Evolutionary conservation across 306 rosid genomes (phyloP).

Genomic region (Dalbergia oliveri): DNA sequence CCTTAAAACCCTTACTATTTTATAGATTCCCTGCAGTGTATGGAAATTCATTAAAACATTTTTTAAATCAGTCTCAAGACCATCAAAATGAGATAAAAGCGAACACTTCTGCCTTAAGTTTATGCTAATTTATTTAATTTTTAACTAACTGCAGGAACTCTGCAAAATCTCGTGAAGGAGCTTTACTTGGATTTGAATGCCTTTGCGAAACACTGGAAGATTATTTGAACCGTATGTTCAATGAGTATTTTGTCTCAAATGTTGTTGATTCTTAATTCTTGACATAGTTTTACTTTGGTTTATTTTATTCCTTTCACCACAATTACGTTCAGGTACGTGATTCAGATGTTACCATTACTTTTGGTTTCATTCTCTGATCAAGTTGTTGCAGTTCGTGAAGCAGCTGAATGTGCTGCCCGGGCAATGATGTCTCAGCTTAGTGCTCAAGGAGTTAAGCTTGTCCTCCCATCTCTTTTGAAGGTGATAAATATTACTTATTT

Average conservation of each 20-base stretch:
- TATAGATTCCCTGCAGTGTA: constrained; percentile 15
- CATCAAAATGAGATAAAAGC: not conserved
- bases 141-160: constrained; percentile 73
- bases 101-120: not conserved
- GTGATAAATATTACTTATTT: constrained; percentile 51
- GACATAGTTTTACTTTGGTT: constrained; percentile 19
- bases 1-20: not conserved
- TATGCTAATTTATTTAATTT: constrained; percentile 10
- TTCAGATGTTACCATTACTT: constrained; percentile 89
- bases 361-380: constrained; percentile 98
- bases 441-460: constrained; percentile 98
- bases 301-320: constrained; percentile 25
- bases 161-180: constrained; percentile 95
- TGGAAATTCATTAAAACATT: not conserved
- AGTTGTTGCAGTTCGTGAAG: constrained; percentile 97
- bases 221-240: constrained; percentile 89
- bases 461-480: constrained; percentile 96
- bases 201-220: constrained; percentile 94
- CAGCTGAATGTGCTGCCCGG: constrained; percentile 97
- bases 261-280: constrained; percentile 22
- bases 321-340: constrained; percentile 79
- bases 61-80: not conserved
- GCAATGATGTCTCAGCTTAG: constrained; percentile 99
- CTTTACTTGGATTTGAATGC: constrained; percentile 94
- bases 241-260: constrained; percentile 22